These are phyloP conservation scores for Cystobasidium slooffiae DNA, from an alignment of 1,284 basidiomycete species.

Conservation along the genomic window DNA sequence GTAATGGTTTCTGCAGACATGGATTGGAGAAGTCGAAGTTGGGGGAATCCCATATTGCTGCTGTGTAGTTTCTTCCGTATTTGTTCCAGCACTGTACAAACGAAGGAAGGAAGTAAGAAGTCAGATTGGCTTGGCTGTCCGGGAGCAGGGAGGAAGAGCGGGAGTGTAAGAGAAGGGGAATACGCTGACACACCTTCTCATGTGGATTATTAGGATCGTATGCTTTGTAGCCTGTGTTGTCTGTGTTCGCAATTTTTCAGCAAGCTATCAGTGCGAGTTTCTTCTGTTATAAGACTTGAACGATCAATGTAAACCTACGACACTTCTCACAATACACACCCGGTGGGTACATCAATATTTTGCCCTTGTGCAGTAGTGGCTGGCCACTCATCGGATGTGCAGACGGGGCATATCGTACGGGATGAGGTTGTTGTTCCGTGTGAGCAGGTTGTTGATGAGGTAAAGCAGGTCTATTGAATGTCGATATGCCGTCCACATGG, in stretches of 20 bases:
- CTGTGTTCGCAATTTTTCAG: not conserved
- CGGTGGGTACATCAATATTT: constrained; percentile 48
- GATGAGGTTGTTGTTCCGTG: constrained; percentile 10
- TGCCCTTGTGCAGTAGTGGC: constrained; percentile 46
- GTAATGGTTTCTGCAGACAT: constrained; percentile 31
- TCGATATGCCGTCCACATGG: constrained; percentile 34
- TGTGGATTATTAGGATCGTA: constrained; percentile 37
- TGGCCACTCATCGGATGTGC: constrained; percentile 47
- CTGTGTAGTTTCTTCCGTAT: constrained; percentile 33
- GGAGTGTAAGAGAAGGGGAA: not conserved
- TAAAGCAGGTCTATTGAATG: not conserved
- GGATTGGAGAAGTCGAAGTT: constrained; percentile 41
- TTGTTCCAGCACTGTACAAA: constrained; percentile 36
- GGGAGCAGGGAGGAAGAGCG: too few relatives aligned
- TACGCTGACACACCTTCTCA: constrained; percentile 5
- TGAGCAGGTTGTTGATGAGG: constrained; percentile 29
- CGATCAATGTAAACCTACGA: constrained; percentile 12
- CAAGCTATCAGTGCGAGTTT: not conserved
- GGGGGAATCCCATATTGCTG: constrained; percentile 26
- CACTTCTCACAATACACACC: constrained; percentile 39
- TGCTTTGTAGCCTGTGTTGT: constrained; percentile 42
- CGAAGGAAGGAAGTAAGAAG: not conserved
- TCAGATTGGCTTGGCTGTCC: not conserved
- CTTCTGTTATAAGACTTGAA: not conserved
- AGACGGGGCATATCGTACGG: constrained; percentile 46